A percentile compares a stretch with the other conserved stretches of the same genome.
Conservation (phyloP, 805 yeast genomes). For the Schwanniomyces occidentalis region DNA sequence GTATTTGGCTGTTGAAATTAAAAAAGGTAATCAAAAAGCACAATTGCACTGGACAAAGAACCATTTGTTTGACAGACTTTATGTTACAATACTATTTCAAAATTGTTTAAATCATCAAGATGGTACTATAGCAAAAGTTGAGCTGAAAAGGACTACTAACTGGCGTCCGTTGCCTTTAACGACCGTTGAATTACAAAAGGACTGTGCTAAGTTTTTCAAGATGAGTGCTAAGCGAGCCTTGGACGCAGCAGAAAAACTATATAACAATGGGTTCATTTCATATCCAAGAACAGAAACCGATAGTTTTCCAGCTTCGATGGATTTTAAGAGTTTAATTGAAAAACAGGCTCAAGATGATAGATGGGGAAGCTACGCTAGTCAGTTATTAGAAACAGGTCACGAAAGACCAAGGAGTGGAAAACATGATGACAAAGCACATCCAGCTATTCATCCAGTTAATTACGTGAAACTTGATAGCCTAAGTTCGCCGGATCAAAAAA, state of each 20-base stretch:
- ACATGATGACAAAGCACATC: slow-evolving; percentile 94
- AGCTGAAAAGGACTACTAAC: slow-evolving; percentile 65
- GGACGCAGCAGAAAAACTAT: slow-evolving; percentile 76
- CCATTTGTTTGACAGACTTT: slow-evolving; percentile 70
- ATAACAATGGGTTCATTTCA: slow-evolving; percentile 82
- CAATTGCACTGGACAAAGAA: slow-evolving; percentile 71
- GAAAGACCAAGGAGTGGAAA: slow-evolving; percentile 75
- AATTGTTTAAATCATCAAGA: slow-evolving; percentile 53
- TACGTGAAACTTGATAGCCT: slow-evolving; percentile 35
- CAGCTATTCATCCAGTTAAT: slow-evolving; percentile 91
- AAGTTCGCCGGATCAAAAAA: slow-evolving; percentile 48
- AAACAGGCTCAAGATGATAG: slow-evolving; percentile 53
- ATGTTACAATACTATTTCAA: slow-evolving; percentile 65
- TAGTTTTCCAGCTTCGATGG: slow-evolving; percentile 74
- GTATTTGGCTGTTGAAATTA: slow-evolving; percentile 59
- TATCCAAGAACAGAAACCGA: slow-evolving; percentile 99
- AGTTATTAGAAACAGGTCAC: slow-evolving; percentile 44
- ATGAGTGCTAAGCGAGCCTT: slow-evolving; percentile 80
- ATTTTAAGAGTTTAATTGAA: slow-evolving; percentile 59
- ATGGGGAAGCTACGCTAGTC: slow-evolving; percentile 76
- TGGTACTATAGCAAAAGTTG: slow-evolving; percentile 53
- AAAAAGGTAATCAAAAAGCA: slow-evolving; percentile 41
- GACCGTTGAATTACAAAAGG: slow-evolving; percentile 89
- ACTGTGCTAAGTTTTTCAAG: slow-evolving; percentile 72
- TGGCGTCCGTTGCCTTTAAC: slow-evolving; percentile 89